These are phyloP conservation scores for Daldinia grandis DNA, from an alignment of 495 filamentous ascomycete genomes.

Conservation along the genomic window DNA sequence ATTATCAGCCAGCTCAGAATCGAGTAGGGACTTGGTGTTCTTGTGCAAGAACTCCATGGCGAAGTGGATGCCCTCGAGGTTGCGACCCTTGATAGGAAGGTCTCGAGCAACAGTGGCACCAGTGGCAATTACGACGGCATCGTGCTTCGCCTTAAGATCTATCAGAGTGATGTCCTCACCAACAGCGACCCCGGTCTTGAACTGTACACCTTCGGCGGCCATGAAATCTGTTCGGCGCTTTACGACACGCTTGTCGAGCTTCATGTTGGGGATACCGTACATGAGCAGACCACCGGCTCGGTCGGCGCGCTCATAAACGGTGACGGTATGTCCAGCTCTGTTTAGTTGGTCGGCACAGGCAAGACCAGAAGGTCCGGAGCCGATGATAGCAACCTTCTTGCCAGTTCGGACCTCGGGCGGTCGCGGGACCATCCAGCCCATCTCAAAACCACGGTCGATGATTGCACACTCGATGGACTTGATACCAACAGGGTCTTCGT, in stretches of 20 bases:
- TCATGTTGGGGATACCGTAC: slow-evolving; percentile 99
- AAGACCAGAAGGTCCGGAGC: slow-evolving; percentile 93
- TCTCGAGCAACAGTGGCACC: slow-evolving; percentile 97
- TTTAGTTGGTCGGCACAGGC: slow-evolving; percentile 96
- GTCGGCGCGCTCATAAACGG: slow-evolving; percentile 95
- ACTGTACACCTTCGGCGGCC: slow-evolving; percentile 88
- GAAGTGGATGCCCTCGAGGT: slow-evolving; percentile 93
- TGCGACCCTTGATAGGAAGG: slow-evolving; percentile 90
- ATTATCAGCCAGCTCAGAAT: slow-evolving; percentile 86
- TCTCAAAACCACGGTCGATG: slow-evolving; percentile 98
- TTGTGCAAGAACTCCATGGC: slow-evolving; percentile 98
- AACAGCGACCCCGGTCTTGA: slow-evolving; percentile 78
- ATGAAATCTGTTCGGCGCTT: slow-evolving; percentile 97
- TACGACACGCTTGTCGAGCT: slow-evolving; percentile 98
- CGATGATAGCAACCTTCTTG: slow-evolving; percentile 91
- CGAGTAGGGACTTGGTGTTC: slow-evolving; percentile 98
- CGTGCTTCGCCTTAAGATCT: slow-evolving; percentile 77
- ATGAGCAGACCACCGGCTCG: slow-evolving; percentile 94
- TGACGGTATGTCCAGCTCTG: slow-evolving; percentile 88
- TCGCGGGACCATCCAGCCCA: slow-evolving; percentile 96
- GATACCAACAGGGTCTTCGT: slow-evolving; percentile 97
- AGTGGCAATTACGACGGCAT: slow-evolving; percentile 95
- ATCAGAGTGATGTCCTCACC: slow-evolving; percentile 81
- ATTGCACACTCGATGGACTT: slow-evolving; percentile 99
- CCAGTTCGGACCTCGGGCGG: slow-evolving; percentile 84